These are phyloP conservation scores for Schizochytrium sp. DNA, from an alignment of 108 stramenopile genomes.

Conservation along the genomic window DNA sequence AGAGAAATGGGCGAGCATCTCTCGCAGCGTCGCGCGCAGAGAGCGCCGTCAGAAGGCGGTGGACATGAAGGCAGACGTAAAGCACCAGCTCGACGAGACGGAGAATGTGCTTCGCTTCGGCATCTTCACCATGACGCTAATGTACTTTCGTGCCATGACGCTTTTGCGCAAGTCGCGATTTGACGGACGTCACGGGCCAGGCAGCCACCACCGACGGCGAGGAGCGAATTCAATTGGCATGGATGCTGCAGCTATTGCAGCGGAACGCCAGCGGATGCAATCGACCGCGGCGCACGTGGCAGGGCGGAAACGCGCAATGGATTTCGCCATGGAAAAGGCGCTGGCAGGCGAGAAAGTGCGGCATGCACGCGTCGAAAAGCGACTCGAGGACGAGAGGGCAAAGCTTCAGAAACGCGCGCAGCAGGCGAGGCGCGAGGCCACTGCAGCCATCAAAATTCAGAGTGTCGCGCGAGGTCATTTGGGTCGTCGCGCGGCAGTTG, in stretches of 20 bases:
- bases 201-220: not conserved
- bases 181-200: not conserved
- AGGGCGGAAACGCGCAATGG: slow-evolving; percentile 22
- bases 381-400: slow-evolving; percentile 18
- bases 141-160: slow-evolving; percentile 46
- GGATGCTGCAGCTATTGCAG: slow-evolving; percentile 9
- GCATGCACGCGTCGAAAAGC: not conserved
- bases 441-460: slow-evolving; percentile 11
- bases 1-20: not conserved
- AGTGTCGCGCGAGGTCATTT: slow-evolving; percentile 34
- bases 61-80: not conserved
- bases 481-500: slow-evolving; percentile 28
- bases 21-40: not conserved
- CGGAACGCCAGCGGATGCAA: slow-evolving; percentile 31
- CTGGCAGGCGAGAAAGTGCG: not conserved
- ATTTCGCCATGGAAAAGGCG: slow-evolving; percentile 21
- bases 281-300: not conserved
- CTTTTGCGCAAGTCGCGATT: slow-evolving; percentile 27
- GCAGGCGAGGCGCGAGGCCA: not conserved
- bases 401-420: slow-evolving; percentile 14
- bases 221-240: not conserved
- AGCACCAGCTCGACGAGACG: slow-evolving; percentile 23
- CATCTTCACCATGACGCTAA: slow-evolving; percentile 35
- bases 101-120: slow-evolving; percentile 37
- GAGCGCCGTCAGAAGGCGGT: slow-evolving; percentile 22